phyloP scores from a whole-genome alignment of 2,329 filamentous ascomycete species.

The Colletotrichum neosansevieriae region DNA sequence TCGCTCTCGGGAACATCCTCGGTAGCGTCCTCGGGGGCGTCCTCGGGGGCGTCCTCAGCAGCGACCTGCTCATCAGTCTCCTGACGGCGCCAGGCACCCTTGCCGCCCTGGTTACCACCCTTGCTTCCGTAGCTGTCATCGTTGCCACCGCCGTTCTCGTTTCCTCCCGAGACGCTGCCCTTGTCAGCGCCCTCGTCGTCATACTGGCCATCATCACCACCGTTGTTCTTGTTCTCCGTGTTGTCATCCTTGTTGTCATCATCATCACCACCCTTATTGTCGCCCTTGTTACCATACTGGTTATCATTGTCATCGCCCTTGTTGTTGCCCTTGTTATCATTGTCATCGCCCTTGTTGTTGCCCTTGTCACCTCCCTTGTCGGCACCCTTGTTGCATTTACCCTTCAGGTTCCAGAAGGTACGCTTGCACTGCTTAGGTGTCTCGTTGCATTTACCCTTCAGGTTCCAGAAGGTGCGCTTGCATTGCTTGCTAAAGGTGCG shows the following conservation, averaged over 20 bases:
- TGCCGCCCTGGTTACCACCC: slow-evolving; percentile 6
- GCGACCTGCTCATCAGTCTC: neutral
- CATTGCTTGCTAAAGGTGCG: slow-evolving; percentile 16
- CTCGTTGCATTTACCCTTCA: slow-evolving; percentile 23
- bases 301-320: slow-evolving; percentile 11
- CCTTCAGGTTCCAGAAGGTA: slow-evolving; percentile 8
- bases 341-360: slow-evolving; percentile 10
- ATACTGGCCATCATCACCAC: slow-evolving; percentile 13
- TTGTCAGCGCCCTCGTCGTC: slow-evolving; percentile 10
- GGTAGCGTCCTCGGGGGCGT: neutral
- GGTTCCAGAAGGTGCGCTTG: slow-evolving; percentile 28
- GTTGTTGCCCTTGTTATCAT: slow-evolving; percentile 11
- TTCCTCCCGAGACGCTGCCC: neutral
- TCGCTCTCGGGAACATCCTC: neutral
- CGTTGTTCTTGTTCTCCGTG: slow-evolving; percentile 21
- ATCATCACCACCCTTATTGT: slow-evolving; percentile 11
- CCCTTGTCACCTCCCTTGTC: neutral
- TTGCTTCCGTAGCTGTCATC: slow-evolving; percentile 12
- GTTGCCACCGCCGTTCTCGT: neutral
- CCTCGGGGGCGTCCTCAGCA: neutral
- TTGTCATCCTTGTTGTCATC: slow-evolving; percentile 16
- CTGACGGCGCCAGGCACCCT: slow-evolving; percentile 6
- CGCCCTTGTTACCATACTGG: neutral
- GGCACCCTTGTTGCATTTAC: slow-evolving; percentile 19
- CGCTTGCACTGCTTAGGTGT: slow-evolving; percentile 20